These are phyloP conservation scores for Ceratobasidium sp. DNA, from an alignment of 1,284 basidiomycete genomes.

Conservation along the genomic window DNA sequence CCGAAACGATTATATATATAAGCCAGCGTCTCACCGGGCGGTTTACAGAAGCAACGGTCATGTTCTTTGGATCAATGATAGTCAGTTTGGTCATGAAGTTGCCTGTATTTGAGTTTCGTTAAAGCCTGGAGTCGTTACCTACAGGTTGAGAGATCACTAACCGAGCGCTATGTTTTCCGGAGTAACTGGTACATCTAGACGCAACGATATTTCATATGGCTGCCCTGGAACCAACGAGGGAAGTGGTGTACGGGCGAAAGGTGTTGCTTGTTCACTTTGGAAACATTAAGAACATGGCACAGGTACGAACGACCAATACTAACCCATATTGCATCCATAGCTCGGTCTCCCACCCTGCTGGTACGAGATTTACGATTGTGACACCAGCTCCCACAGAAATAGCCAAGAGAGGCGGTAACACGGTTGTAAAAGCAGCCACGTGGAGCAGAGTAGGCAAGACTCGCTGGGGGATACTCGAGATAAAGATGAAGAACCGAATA, in stretches of 20 bases:
- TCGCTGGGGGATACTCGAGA: conserved; percentile 26
- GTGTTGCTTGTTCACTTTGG: conserved; percentile 33
- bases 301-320: background rate
- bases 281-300: background rate
- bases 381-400: conserved; percentile 28
- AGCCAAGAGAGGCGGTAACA: conserved; percentile 28
- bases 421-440: conserved; percentile 38
- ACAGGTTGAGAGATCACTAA: background rate
- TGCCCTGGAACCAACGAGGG: conserved; percentile 23
- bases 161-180: conserved; percentile 31
- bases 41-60: conserved; percentile 28
- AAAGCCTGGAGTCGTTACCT: background rate
- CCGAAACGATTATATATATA: background rate
- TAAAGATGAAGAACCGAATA: conserved; percentile 22
- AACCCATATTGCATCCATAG: conserved; percentile 41
- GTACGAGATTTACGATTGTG: conserved; percentile 27
- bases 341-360: conserved; percentile 24
- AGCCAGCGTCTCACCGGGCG: conserved; percentile 11
- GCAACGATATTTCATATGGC: conserved; percentile 23
- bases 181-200: conserved; percentile 19
- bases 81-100: conserved; percentile 35
- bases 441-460: conserved; percentile 35
- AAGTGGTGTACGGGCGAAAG: conserved; percentile 22
- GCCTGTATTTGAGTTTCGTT: background rate
- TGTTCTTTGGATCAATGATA: conserved; percentile 28